These are phyloP conservation scores for Kwoniella europaea DNA, from an alignment of 768 basidiomycete species.

Conservation along the genomic window DNA sequence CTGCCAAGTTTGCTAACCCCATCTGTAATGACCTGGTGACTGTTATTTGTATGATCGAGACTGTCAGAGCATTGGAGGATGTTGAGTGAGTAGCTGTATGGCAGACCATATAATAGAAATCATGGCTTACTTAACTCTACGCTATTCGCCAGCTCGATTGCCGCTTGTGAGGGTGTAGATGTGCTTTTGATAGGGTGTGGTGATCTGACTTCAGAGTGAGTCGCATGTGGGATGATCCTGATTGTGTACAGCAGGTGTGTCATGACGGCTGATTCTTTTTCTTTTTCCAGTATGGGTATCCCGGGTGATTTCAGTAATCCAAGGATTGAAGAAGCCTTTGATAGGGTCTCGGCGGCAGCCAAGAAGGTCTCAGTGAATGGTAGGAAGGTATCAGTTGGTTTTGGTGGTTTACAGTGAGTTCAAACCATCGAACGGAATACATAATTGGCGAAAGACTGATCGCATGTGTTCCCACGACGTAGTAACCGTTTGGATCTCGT, in stretches of 20 bases:
- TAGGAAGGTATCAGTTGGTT: conserved; percentile 31
- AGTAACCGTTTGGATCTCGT: conserved; percentile 38
- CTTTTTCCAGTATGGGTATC: conserved; percentile 42
- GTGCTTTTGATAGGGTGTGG: conserved; percentile 35
- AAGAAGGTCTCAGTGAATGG: conserved; percentile 33
- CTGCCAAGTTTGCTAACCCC: conserved; percentile 19
- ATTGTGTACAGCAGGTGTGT: no score
- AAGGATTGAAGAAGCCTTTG: conserved; percentile 30
- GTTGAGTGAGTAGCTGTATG: conserved; percentile 33
- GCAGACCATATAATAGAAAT: background rate
- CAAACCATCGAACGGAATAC: background rate
- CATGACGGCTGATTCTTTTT: no score
- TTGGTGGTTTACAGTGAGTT: conserved; percentile 39
- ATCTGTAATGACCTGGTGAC: conserved; percentile 37
- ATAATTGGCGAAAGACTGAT: background rate
- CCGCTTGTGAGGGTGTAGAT: conserved; percentile 46
- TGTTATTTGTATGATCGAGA: conserved; percentile 47
- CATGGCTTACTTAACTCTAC: no score
- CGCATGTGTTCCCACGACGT: background rate
- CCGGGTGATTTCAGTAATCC: conserved; percentile 41
- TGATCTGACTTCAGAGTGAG: conserved; percentile 43
- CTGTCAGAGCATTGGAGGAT: conserved; percentile 30
- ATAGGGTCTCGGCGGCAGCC: conserved; percentile 29
- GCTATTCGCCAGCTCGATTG: conserved; percentile 29
- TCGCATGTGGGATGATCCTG: background rate